These are phyloP conservation scores for Aureobasidium sp. DNA, from an alignment of 2,329 filamentous ascomycete species.

Conservation along the genomic window DNA sequence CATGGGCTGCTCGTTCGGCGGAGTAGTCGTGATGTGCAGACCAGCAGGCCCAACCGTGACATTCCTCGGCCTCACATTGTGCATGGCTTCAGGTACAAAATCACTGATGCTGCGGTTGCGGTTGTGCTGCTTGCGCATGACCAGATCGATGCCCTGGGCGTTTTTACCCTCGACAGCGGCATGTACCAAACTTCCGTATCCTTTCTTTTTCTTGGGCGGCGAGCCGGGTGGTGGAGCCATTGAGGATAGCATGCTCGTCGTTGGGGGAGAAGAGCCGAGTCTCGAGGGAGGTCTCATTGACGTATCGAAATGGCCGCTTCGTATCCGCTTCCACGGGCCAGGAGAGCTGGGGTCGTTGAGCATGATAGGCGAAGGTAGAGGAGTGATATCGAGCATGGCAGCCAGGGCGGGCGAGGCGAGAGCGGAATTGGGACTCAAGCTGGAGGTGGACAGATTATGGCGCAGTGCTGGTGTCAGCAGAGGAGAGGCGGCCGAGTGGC, in stretches of 20 bases:
- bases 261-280: conserved; percentile 29
- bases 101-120: conserved; percentile 84
- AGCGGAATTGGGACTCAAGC: conserved; percentile 31
- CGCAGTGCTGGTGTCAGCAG: conserved; percentile 11
- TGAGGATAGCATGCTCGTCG: conserved; percentile 19
- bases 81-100: conserved; percentile 67
- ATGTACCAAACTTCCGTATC: conserved; percentile 39
- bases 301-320: conserved; percentile 26
- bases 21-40: conserved; percentile 40
- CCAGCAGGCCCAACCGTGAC: conserved; percentile 58
- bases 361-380: conserved; percentile 44
- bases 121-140: conserved; percentile 39
- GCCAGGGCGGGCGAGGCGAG: conserved; percentile 43
- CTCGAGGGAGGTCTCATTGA: conserved; percentile 19
- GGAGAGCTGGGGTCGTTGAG: conserved; percentile 31
- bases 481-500: background rate
- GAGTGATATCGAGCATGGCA: conserved; percentile 45
- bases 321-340: conserved; percentile 36
- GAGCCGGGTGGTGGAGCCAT: conserved; percentile 24
- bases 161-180: conserved; percentile 31
- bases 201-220: conserved; percentile 39
- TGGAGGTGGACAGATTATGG: conserved; percentile 10
- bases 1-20: conserved; percentile 47
- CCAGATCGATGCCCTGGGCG: background rate
- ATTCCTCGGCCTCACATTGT: conserved; percentile 60